Percentiles rank a stretch among this genome's conserved stretches.
Conservation (phyloP, 345 rosid genomes). For the Ricinus communis region DNA sequence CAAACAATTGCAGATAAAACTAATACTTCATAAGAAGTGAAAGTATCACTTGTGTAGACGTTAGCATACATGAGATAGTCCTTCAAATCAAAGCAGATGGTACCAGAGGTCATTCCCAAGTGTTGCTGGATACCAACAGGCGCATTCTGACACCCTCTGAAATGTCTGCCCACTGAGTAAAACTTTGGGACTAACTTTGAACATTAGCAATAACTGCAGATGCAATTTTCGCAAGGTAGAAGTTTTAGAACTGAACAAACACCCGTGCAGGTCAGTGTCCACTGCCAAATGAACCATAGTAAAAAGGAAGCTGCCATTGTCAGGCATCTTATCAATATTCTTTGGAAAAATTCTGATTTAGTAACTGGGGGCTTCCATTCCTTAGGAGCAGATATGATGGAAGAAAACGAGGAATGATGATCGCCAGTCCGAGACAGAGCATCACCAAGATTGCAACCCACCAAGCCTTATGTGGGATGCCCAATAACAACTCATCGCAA, state of each 20-base stretch:
- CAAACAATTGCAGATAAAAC: neutral
- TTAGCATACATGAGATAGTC: neutral
- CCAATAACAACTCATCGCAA: slow-evolving; percentile 73
- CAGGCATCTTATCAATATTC: slow-evolving; percentile 30
- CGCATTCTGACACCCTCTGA: no score
- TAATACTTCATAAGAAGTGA: no score
- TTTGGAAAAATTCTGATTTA: slow-evolving; percentile 32
- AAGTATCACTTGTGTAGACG: neutral
- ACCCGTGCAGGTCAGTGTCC: neutral
- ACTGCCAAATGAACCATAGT: neutral
- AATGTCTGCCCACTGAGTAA: neutral
- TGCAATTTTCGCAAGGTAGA: neutral
- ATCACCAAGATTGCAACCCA: slow-evolving; percentile 54
- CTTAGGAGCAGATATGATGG: slow-evolving; percentile 44
- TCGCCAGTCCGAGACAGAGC: slow-evolving; percentile 55
- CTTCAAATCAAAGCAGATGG: neutral
- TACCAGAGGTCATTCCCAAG: neutral
- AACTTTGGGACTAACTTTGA: neutral
- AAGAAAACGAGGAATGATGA: slow-evolving; percentile 57
- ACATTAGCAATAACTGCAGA: neutral
- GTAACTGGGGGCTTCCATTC: slow-evolving; percentile 17
- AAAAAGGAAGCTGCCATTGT: neutral
- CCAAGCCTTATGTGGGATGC: slow-evolving; percentile 73
- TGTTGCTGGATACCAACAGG: neutral
- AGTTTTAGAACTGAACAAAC: neutral